Evolutionary conservation across 108 stramenopile genomes (phyloP).

Genomic region (Skeletonema costatum): DNA sequence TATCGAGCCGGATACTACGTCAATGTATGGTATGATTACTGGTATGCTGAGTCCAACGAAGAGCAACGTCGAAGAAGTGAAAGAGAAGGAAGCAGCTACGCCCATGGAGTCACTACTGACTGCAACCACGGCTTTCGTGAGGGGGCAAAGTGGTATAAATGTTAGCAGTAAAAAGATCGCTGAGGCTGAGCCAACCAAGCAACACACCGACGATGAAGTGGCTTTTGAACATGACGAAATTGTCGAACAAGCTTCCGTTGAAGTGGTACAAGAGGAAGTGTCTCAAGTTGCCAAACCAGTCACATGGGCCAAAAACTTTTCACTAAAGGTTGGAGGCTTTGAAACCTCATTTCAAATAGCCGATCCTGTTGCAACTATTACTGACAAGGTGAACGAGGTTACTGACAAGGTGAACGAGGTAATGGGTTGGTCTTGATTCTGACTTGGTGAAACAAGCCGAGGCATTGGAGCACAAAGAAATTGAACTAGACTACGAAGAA

Average conservation of each 20-base stretch:
- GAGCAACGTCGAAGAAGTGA: neutral
- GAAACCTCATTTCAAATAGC: slow-evolving; percentile 39
- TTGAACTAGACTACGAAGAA: slow-evolving; percentile 44
- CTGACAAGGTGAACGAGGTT: slow-evolving; percentile 36
- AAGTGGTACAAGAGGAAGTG: neutral
- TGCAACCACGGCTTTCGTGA: neutral
- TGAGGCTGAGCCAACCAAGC: neutral
- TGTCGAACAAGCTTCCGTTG: slow-evolving; percentile 14
- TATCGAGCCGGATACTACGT: neutral
- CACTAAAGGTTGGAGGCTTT: slow-evolving; percentile 39
- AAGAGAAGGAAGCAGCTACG: neutral
- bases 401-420: slow-evolving; percentile 33
- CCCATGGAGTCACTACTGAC: neutral
- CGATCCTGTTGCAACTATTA: slow-evolving; percentile 37
- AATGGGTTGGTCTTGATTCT: slow-evolving; percentile 12
- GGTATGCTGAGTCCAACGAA: neutral
- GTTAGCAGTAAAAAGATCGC: neutral
- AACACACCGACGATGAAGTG: neutral
- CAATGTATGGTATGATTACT: slow-evolving; percentile 3
- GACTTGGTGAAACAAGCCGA: slow-evolving; percentile 29
- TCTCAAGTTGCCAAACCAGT: neutral
- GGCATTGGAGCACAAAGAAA: slow-evolving; percentile 17
- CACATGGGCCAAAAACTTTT: slow-evolving; percentile 46
- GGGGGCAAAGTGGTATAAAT: neutral
- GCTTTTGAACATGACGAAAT: neutral